Conservation (phyloP, 257 asterid genomes). For the Coffea canephora region DNA sequence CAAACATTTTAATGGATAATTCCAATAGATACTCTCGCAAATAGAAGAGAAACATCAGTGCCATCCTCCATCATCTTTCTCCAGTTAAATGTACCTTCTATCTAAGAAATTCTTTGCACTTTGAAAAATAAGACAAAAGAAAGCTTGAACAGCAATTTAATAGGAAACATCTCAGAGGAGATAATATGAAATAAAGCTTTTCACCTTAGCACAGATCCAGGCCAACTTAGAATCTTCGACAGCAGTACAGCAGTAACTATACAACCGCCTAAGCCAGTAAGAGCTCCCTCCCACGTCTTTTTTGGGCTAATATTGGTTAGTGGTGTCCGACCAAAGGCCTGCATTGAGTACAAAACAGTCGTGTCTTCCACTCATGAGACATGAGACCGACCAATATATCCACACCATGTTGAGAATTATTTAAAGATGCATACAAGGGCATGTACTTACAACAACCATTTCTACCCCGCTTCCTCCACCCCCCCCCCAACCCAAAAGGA, state of each 20-base stretch:
- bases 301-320: constrained; percentile 87
- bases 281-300: constrained; percentile 98
- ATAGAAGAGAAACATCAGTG: not conserved
- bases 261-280: constrained; percentile 86
- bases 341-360: constrained; percentile 26
- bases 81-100: not conserved
- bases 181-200: not conserved
- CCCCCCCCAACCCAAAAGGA: not conserved
- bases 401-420: constrained; percentile 2
- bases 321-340: constrained; percentile 97
- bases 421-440: not conserved
- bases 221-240: constrained; percentile 76
- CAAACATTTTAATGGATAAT: not conserved
- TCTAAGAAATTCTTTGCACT: not conserved
- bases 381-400: constrained; percentile 8
- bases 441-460: not conserved
- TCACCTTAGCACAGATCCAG: constrained; percentile 65
- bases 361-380: constrained; percentile 9
- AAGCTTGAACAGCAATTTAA: not conserved
- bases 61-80: constrained; percentile 9
- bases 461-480: no score
- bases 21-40: not conserved
- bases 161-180: not conserved
- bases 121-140: not conserved
- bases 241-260: constrained; percentile 65